phyloP scores from a whole-genome alignment of 495 filamentous ascomycete species.

The Aspergillus homomorphus region DNA sequence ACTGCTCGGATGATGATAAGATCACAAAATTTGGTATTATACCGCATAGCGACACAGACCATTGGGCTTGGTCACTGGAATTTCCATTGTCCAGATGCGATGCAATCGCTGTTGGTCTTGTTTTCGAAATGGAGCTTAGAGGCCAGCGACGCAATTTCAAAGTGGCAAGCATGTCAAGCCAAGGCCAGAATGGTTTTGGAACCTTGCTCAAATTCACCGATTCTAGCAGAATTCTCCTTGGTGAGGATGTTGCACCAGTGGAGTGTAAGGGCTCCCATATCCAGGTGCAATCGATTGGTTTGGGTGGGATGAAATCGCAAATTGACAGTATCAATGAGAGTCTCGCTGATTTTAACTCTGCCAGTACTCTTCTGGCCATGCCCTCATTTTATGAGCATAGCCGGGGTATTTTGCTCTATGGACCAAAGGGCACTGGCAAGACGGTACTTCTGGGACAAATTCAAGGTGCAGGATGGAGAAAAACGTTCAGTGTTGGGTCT shows the following conservation, averaged over 20 bases:
- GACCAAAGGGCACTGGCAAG: slow-evolving; percentile 82
- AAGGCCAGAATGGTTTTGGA: slow-evolving; percentile 21
- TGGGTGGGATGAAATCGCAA: slow-evolving; percentile 64
- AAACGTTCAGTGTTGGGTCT: slow-evolving; percentile 57
- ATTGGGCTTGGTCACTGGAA: slow-evolving; percentile 65
- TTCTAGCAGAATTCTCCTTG: slow-evolving; percentile 34
- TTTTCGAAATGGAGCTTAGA: slow-evolving; percentile 47
- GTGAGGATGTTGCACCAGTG: slow-evolving; percentile 19
- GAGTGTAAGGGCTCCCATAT: slow-evolving; percentile 20
- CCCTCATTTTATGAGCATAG: slow-evolving; percentile 42
- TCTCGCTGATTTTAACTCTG: slow-evolving; percentile 55
- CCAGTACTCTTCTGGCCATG: slow-evolving; percentile 33
- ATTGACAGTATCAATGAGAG: slow-evolving; percentile 64
- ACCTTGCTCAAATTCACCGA: slow-evolving; percentile 39
- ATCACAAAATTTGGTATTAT: slow-evolving; percentile 31
- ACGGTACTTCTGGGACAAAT: slow-evolving; percentile 65
- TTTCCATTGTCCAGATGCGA: slow-evolving; percentile 52
- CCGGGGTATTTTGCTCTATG: slow-evolving; percentile 70
- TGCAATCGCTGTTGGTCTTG: slow-evolving; percentile 39
- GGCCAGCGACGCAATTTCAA: slow-evolving; percentile 46
- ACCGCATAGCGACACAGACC: slow-evolving; percentile 43
- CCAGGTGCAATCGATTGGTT: slow-evolving; percentile 32
- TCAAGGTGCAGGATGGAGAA: slow-evolving; percentile 65
- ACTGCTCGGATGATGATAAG: slow-evolving; percentile 45
- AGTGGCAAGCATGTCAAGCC: slow-evolving; percentile 34